Evolutionary conservation across 768 basidiomycete genomes (phyloP), one percentile per base, ranked within the genome.

Genomic region (Suillus subalutaceus): DNA sequence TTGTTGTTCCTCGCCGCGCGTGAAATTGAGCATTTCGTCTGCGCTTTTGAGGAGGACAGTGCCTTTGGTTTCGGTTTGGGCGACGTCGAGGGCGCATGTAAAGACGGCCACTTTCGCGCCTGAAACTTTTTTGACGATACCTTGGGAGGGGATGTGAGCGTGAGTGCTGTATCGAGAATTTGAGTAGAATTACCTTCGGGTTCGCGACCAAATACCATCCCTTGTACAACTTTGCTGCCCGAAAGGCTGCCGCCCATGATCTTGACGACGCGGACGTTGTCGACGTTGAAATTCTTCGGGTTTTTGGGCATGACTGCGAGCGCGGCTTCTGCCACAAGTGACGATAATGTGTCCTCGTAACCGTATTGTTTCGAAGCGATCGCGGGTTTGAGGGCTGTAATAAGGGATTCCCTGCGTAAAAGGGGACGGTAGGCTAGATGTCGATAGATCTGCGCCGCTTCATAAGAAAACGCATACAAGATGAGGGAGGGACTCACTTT

Each of bases 361-460:
- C 97, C 97, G 62, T 99, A 98, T 76, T 99, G 97, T 78, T 99
- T 99, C 40, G 97, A 92, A 7, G 97, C 96, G 73, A 99, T 94
- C 12, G 94, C 89, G 12, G 97, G 95, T 70, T 90, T 90, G 50
- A 99, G 85, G 3, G 96, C 94, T 13, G 84, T 82, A 32, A 86
- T 80, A 7, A 97, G 90, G 16, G 88, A 83, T 12, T 83, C 77
- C n/a, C n/a, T 82, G 86, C 5, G 90, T 91, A 37, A 92, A 81
- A 0, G 91, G 96, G 44, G 83, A 86, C 23, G 90, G 91, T 55
- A 93, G 84, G 65, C 83, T 87, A 52, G 85, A 86, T 43, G 84
- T 86, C 20, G 92, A 88, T 30, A 96, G 85, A 70, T 82, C 94
- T 95, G 69, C 10, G 52, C 16, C 57, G 70, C 20, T 35, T 73